Evolutionary conservation across 164 flowering plant genomes (phyloP).

Genomic region (Vitis labrusca): DNA sequence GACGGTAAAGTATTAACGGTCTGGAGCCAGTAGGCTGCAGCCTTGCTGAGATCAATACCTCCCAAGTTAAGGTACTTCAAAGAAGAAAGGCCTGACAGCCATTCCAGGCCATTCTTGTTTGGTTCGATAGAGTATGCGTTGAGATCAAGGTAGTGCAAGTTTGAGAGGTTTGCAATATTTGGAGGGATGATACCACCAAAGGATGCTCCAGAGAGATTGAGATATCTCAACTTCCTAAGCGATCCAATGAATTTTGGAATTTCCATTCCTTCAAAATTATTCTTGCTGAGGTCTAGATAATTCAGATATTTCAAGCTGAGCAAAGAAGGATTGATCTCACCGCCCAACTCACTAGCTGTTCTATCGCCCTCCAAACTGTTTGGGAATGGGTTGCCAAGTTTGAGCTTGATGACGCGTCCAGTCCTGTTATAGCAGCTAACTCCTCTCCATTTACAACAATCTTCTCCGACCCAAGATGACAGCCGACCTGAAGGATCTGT

Average conservation of each 20-base stretch:
- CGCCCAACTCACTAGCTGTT: slow-evolving; percentile 4
- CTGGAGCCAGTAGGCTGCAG: slow-evolving; percentile 18
- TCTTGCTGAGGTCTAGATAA: slow-evolving; percentile 21
- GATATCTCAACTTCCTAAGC: slow-evolving; percentile 19
- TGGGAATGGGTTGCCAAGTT: slow-evolving; percentile 7
- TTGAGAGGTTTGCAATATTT: slow-evolving; percentile 23
- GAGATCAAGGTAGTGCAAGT: slow-evolving; percentile 20
- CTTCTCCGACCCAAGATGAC: slow-evolving; percentile 25
- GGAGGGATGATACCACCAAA: slow-evolving; percentile 25
- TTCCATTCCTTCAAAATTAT: slow-evolving; percentile 19
- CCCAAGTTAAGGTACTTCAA: slow-evolving; percentile 21
- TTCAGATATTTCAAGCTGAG: slow-evolving; percentile 12
- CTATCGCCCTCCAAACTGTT: background rate
- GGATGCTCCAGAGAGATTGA: slow-evolving; percentile 20
- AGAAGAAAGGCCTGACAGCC: slow-evolving; percentile 25
- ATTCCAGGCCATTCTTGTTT: slow-evolving; percentile 4
- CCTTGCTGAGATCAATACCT: slow-evolving; percentile 6
- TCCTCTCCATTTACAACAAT: slow-evolving; percentile 36
- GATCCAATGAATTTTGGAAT: slow-evolving; percentile 30
- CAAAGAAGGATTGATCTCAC: slow-evolving; percentile 22
- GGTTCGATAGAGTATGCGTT: background rate
- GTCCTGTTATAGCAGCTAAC: slow-evolving; percentile 18
- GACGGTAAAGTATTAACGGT: slow-evolving; percentile 21
- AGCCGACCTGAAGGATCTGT: slow-evolving; percentile 20
- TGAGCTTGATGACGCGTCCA: slow-evolving; percentile 18